Evolutionary conservation across 2,329 filamentous ascomycete genomes (phyloP), one percentile per base, ranked within the genome.

Genomic region (Sporothrix pallida): DNA sequence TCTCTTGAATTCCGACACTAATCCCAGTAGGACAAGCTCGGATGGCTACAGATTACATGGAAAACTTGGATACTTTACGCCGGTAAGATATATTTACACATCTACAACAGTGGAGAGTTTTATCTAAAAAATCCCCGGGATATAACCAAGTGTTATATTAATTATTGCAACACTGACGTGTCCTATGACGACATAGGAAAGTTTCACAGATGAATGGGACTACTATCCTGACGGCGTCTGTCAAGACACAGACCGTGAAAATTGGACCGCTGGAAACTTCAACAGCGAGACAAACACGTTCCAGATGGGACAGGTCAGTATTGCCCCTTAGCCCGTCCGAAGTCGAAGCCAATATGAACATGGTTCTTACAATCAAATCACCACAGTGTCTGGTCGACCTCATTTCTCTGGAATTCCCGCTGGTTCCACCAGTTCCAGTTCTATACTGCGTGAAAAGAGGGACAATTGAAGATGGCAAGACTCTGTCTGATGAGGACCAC

Each of bases 141-240:
- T 37, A 37, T 37, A 7, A 37, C 7, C 31, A 37, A 37, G 31
- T 5, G 31, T 37, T 6, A 37, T 37, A 7, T 37, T 37, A 10
- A 23, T 62, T 12, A 37, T 15, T 62, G 65, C 48, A 37, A n/a
- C 3, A 0, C 8, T 10, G 42, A 20, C 7, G 9, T 15, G 23
- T 13, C 6, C 3, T 15, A 31, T 15, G 20, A 12, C 7, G 23
- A 2, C 46, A 3, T 26, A 73, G 56, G 75, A 76, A 26, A 72
- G 75, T 72, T 75, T 74, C 48, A 42, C 71, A 3, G 65, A 72
- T 23, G 75, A 76, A 13, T 76, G 75, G 75, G 75, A 75, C 44
- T 73, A 70, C 20, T 67, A 70, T 15, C 65, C 48, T 5, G 44
- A 44, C 44, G 52, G 12, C 2, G 26, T 63, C 15, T 10, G 44